phyloP scores from a whole-genome alignment of 768 basidiomycete genomes.

The Xerocomellus chrysenteron region DNA sequence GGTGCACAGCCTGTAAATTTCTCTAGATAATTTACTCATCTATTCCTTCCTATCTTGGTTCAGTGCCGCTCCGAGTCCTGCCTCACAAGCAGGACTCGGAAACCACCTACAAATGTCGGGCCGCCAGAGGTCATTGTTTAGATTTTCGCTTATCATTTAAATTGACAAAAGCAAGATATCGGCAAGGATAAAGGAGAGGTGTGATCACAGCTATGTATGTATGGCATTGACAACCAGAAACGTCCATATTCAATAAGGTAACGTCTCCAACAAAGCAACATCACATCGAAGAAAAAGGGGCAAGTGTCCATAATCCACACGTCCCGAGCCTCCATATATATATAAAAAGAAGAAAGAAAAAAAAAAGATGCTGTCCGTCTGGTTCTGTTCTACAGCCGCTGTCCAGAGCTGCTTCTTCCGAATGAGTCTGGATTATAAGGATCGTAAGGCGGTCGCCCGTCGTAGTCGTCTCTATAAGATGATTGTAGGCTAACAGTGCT shows the following conservation, averaged over 20 bases:
- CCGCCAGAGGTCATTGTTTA: no score
- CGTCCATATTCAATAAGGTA: slow-evolving; percentile 6
- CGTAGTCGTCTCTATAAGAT: slow-evolving; percentile 36
- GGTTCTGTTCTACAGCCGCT: slow-evolving; percentile 22
- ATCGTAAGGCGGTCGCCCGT: slow-evolving; percentile 23
- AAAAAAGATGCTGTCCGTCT: neutral
- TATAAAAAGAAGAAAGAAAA: neutral
- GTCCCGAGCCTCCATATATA: neutral
- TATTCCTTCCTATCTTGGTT: no score
- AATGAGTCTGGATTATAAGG: slow-evolving; percentile 25
- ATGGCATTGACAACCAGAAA: neutral
- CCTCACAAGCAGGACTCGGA: no score
- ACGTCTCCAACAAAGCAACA: neutral
- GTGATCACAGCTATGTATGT: slow-evolving; percentile 11
- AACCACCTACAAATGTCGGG: no score
- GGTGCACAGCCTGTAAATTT: no score
- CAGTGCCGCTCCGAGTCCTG: no score
- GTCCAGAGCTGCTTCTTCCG: slow-evolving; percentile 27
- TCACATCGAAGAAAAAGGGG: neutral
- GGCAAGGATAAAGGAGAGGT: neutral
- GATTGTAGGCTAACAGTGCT: slow-evolving; percentile 48
- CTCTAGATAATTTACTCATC: no score
- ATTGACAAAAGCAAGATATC: neutral
- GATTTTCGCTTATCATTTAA: neutral
- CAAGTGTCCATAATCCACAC: slow-evolving; percentile 8